phyloP scores from a whole-genome alignment of 805 yeast genomes.

The Candida succiphila region DNA sequence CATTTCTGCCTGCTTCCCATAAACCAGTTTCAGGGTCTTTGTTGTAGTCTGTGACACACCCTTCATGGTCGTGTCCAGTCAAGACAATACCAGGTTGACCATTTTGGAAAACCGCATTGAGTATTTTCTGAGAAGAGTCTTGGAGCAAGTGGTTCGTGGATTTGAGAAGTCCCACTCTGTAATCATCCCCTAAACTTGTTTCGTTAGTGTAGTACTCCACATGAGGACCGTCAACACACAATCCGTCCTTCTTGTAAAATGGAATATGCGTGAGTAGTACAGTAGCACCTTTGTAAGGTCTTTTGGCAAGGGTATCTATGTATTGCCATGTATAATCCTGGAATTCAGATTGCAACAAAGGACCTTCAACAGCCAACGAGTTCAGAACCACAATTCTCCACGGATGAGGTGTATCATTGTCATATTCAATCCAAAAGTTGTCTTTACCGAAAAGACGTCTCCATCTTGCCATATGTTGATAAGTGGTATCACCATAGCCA shows the following conservation, averaged over 20 bases:
- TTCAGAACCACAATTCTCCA: conserved; percentile 88
- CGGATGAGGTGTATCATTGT: conserved; percentile 52
- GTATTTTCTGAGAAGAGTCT: conserved; percentile 55
- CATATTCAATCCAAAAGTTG: conserved; percentile 71
- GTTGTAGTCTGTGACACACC: conserved; percentile 69
- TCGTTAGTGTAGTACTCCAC: conserved; percentile 47
- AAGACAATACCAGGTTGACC: conserved; percentile 67
- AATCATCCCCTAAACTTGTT: conserved; percentile 45
- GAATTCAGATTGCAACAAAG: conserved; percentile 70
- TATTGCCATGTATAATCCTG: conserved; percentile 64
- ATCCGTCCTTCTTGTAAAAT: conserved; percentile 68
- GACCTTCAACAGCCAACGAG: conserved; percentile 80
- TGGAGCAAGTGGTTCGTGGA: conserved; percentile 79
- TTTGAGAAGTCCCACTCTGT: conserved; percentile 59
- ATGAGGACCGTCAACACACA: conserved; percentile 83
- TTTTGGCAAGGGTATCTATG: conserved; percentile 44
- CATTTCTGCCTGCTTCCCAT: conserved; percentile 50
- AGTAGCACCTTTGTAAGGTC: conserved; percentile 66
- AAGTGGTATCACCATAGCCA: conserved; percentile 94
- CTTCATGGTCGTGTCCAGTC: conserved; percentile 96
- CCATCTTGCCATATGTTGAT: conserved; percentile 82
- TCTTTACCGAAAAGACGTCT: conserved; percentile 69
- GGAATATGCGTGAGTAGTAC: conserved; percentile 85
- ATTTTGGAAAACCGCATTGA: conserved; percentile 62
- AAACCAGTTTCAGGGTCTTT: conserved; percentile 26